These are phyloP conservation scores for Aegilops longissima DNA, from an alignment of 176 grass and related monocot species.

Conservation along the genomic window DNA sequence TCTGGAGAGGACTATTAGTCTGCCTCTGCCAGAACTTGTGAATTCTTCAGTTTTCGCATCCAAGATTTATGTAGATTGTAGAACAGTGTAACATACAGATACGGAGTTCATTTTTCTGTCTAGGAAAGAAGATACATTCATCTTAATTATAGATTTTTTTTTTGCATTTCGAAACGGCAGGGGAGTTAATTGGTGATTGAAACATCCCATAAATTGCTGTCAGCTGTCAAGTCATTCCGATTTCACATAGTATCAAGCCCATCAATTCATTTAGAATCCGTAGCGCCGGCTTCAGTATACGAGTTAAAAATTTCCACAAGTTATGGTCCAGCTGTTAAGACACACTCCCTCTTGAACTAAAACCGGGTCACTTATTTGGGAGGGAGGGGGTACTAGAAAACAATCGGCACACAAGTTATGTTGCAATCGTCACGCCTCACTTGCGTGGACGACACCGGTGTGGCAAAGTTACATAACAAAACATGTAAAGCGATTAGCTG, in stretches of 20 bases:
- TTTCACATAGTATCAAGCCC: not conserved
- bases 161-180: not conserved
- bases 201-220: not conserved
- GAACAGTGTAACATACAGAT: not conserved
- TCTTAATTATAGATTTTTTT: not conserved
- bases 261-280: not conserved
- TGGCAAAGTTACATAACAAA: not conserved
- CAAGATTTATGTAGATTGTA: not conserved
- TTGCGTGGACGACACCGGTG: not conserved
- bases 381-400: not conserved
- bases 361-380: too few species aligned
- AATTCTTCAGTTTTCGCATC: not conserved
- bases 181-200: not conserved
- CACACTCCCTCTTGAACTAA: too few species aligned
- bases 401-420: not conserved
- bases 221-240: conserved; percentile 3
- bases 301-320: conserved; percentile 13
- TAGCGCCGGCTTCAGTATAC: not conserved
- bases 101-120: not conserved
- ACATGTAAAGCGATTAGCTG: conserved; percentile 23
- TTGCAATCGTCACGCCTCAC: conserved; percentile 21
- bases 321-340: not conserved
- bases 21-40: not conserved
- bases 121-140: not conserved
- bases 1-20: not conserved